Base-by-base conservation (phyloP, 2,329 filamentous ascomycete species). In the Calonectria hongkongensis region DNA sequence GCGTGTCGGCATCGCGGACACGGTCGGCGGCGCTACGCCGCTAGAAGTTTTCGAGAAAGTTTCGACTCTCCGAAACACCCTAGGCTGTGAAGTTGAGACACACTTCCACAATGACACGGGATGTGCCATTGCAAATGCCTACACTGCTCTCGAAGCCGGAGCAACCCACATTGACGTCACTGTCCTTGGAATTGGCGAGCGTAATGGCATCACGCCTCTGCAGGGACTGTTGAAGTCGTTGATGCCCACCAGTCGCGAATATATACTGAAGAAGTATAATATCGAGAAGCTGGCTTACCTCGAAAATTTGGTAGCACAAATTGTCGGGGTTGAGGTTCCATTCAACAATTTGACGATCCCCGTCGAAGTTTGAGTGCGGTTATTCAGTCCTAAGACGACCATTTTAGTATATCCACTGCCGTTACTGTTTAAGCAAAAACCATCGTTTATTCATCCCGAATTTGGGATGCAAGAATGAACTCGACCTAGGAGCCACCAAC, bases 1-100 rank as follows among this genome's bases (percentile, higher is more conserved):
- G 86, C 90, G 95, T 83, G 95, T 97, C 1, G 96, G 96, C 86
- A 96, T 70, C 16, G 67, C 67, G 16, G 67, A 70, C 21, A 70
- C 67, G 18, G 47, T 98, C 77, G 94, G 94, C 73, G 95, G 94
- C 79, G 95, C 94, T 67, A 92, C 92, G 39, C 95, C 95, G 68
- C 89, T 95, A 81, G 94, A 97, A 87, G 95, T 98, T 68, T 98
- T 96, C 86, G 94, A 98, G 82, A 90, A 98, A 50, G 92, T 98
- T 78, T 2, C n/a, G n/a, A 51, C 47, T 18, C 58, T 70, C 15
- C 67, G 67, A 13, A 39, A 73, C 93, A 41, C 73, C 1, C 70
- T 83, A 8, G 70, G 75, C 60, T 96, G 94, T 83, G 94, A 97
- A 79, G 97, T 97, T 76, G 79, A 75, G 47, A 78, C 73, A 33